phyloP scores from a whole-genome alignment of 768 basidiomycete species.

The Albatrellus ellisii region DNA sequence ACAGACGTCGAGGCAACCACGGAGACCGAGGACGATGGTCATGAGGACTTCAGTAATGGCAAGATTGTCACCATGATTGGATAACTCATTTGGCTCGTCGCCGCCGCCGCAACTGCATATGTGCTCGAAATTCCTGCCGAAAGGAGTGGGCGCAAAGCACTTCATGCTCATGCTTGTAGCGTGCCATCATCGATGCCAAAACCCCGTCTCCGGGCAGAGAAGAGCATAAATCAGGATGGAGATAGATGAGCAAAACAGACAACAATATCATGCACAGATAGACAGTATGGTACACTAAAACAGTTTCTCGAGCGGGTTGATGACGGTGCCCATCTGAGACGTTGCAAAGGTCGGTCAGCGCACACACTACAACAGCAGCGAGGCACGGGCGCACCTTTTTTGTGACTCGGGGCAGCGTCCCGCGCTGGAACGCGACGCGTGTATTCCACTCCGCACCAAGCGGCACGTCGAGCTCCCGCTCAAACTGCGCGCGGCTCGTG shows the following conservation, averaged over 20 bases:
- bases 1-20: constrained; percentile 8
- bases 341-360: neutral
- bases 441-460: constrained; percentile 93
- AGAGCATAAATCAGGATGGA: neutral
- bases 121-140: no score
- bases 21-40: constrained; percentile 23
- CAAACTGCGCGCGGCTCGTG: constrained; percentile 87
- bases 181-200: neutral
- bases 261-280: no score
- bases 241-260: no score
- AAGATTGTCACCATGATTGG: constrained; percentile 37
- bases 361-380: neutral
- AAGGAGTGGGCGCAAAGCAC: no score
- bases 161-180: no score
- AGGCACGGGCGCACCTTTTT: constrained; percentile 62
- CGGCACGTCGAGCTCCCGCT: constrained; percentile 68
- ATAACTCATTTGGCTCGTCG: constrained; percentile 47
- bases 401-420: constrained; percentile 72
- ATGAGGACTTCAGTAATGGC: constrained; percentile 53
- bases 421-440: constrained; percentile 68
- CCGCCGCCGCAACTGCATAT: constrained; percentile 64
- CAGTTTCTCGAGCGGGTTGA: constrained; percentile 53
- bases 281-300: no score
- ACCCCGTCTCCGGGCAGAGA: neutral
- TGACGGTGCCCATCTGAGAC: constrained; percentile 66